Evolutionary conservation across 2,329 filamentous ascomycete genomes (phyloP).

Genomic region (Penicillium occitanis): DNA sequence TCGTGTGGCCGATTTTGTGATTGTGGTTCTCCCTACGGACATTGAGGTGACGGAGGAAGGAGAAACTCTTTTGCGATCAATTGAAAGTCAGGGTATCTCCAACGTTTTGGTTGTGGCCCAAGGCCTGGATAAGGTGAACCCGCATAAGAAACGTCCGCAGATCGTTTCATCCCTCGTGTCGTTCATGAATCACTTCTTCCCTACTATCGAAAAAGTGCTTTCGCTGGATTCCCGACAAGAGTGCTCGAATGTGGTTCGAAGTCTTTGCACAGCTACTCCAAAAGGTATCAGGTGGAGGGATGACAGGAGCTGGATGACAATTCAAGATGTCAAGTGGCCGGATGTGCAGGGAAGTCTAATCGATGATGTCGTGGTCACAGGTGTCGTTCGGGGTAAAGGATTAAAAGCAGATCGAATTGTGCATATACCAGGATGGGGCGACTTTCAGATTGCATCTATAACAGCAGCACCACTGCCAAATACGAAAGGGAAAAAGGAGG

Average conservation of each 20-base stretch:
- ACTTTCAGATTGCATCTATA: slow-evolving; percentile 90
- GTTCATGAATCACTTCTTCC: slow-evolving; percentile 92
- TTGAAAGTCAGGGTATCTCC: slow-evolving; percentile 92
- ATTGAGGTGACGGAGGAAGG: slow-evolving; percentile 76
- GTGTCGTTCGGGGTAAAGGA: slow-evolving; percentile 79
- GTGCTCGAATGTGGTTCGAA: slow-evolving; percentile 84
- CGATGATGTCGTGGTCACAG: slow-evolving; percentile 71
- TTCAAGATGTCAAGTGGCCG: slow-evolving; percentile 76
- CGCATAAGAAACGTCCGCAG: slow-evolving; percentile 73
- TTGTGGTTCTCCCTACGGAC: slow-evolving; percentile 78
- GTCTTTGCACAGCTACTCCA: slow-evolving; percentile 84
- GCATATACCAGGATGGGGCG: slow-evolving; percentile 90
- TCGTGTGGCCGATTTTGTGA: slow-evolving; percentile 83
- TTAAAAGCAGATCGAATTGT: slow-evolving; percentile 87
- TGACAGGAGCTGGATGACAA: slow-evolving; percentile 90
- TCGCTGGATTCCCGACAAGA: slow-evolving; percentile 87
- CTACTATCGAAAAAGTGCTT: slow-evolving; percentile 85
- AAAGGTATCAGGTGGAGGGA: slow-evolving; percentile 97
- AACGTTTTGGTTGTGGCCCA: slow-evolving; percentile 86
- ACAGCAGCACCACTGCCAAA: slow-evolving; percentile 68
- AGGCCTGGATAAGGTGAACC: slow-evolving; percentile 73
- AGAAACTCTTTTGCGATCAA: slow-evolving; percentile 78
- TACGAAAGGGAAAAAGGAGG: slow-evolving; percentile 54
- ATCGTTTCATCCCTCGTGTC: slow-evolving; percentile 82
- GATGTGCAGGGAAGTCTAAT: slow-evolving; percentile 48